Evolutionary conservation across 73 alveolate genomes (phyloP).

Genomic region (Paramecium biaurelia): DNA sequence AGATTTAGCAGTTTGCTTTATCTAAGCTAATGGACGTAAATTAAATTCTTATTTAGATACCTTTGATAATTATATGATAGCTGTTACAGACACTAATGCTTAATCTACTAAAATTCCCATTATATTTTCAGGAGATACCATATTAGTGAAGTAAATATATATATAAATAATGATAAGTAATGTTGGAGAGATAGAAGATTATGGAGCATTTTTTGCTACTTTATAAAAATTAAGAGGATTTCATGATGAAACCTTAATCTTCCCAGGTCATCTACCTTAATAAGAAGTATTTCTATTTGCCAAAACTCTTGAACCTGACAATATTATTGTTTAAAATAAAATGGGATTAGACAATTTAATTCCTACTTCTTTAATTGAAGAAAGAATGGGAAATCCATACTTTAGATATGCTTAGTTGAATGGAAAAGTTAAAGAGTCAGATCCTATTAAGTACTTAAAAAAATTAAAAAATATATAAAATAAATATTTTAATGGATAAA

Average conservation of each 20-base stretch:
- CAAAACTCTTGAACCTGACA: slow-evolving; percentile 37
- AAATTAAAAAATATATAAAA: slow-evolving; percentile 16
- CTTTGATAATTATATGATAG: slow-evolving; percentile 39
- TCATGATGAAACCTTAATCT: slow-evolving; percentile 44
- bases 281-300: slow-evolving; percentile 9
- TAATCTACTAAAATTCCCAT: slow-evolving; percentile 3
- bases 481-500: slow-evolving; percentile 13
- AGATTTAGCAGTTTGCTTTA: slow-evolving; percentile 4
- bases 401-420: slow-evolving; percentile 31
- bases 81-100: background rate
- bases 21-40: slow-evolving; percentile 31
- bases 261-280: slow-evolving; percentile 43
- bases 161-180: background rate
- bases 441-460: slow-evolving; percentile 38
- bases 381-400: slow-evolving; percentile 46
- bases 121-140: slow-evolving; percentile 14
- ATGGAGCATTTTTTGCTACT: background rate
- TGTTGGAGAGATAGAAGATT: slow-evolving; percentile 9
- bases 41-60: background rate
- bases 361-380: slow-evolving; percentile 22
- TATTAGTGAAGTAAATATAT: background rate
- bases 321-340: background rate
- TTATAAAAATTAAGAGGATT: slow-evolving; percentile 23
- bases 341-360: slow-evolving; percentile 20
- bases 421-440: background rate